Base-by-base conservation (phyloP, 1,284 basidiomycete genomes). In the Sporisorium exsertum region DNA sequence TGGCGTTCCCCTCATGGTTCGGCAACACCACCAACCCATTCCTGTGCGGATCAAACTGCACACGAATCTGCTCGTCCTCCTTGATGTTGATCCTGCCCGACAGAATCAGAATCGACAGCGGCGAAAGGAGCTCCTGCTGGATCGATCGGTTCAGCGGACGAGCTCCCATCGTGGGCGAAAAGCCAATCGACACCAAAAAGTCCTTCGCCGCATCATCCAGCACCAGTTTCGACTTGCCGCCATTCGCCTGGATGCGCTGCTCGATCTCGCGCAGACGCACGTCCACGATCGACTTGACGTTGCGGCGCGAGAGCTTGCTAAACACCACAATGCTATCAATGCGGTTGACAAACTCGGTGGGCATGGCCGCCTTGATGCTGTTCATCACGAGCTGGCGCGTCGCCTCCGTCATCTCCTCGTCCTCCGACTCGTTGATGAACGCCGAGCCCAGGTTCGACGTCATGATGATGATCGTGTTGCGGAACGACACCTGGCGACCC, bases 61-160 rank as follows among this genome's bases (percentile, higher is more conserved):
- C 89, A 40, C 87, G 87, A 9, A 93, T 92, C 0, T 86, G 88
- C 86, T 97, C 94, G 40, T 92, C 92, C 68, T 98, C 94, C 53
- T 91, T 89, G 62, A 97, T 88, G 53, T 91, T 89, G 59, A 97
- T 87, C 56, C 91, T 89, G 76, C 93, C 94, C 42, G 93, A 91
- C 52, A 99, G 90, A 54, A 99, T 89, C 87, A 94, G 90, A 68
- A 93, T 88, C 20, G 94, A 94, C 50, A 99, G 88, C 10, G 96
- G 96, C 86, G 97, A 95, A 79, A 99, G 89, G 52, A 99, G 88
- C 85, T 98, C 94, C 81, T 90, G 91, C 87, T 97, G 95, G 81
- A 99, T 97, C 9, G 93, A 90, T 46, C 95, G 90, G 83, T 94
- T 93, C 74, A 99, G 89, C 2, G 96, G 96, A 59, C 96, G 91